Conservation (phyloP, 306 rosid genomes). For the Erythrophleum fordii region DNA sequence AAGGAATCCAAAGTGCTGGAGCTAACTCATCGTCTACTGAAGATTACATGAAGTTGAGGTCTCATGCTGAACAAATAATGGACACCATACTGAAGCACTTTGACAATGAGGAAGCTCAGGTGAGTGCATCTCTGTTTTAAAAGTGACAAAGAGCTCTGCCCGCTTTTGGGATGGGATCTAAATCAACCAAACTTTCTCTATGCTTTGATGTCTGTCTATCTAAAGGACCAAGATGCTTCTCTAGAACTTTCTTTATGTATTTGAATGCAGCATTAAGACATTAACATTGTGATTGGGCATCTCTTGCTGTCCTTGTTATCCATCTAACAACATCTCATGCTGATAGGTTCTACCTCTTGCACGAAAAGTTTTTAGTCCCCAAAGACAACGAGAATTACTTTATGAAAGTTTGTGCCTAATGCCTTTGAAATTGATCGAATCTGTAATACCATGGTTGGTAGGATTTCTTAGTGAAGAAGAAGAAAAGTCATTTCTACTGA, state of each 20-base stretch:
- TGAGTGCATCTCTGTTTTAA: constrained; percentile 7
- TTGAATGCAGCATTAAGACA: constrained; percentile 17
- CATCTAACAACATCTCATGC: constrained; percentile 28
- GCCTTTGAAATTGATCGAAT: constrained; percentile 76
- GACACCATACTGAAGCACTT: constrained; percentile 35
- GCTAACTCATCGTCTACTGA: constrained; percentile 31
- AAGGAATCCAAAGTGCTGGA: constrained; percentile 38
- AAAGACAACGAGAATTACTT: constrained; percentile 64
- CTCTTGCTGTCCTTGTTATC: constrained; percentile 23
- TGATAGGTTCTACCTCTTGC: constrained; percentile 78
- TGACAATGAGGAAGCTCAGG: constrained; percentile 42
- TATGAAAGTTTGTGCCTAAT: constrained; percentile 72
- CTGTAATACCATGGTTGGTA: constrained; percentile 76
- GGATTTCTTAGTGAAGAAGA: constrained; percentile 66
- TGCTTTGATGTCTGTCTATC: constrained; percentile 14
- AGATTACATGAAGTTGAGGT: constrained; percentile 23
- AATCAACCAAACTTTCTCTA: neutral
- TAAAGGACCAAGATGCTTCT: neutral
- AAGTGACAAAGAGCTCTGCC: constrained; percentile 26
- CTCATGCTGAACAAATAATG: constrained; percentile 40
- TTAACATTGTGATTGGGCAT: constrained; percentile 8
- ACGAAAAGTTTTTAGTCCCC: constrained; percentile 64
- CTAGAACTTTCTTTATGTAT: neutral
- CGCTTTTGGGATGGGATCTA: neutral
- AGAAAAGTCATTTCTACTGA: constrained; percentile 54